phyloP scores from a whole-genome alignment of 2,329 filamentous ascomycete species.

The Nothophaeocryptopus gaeumannii region DNA sequence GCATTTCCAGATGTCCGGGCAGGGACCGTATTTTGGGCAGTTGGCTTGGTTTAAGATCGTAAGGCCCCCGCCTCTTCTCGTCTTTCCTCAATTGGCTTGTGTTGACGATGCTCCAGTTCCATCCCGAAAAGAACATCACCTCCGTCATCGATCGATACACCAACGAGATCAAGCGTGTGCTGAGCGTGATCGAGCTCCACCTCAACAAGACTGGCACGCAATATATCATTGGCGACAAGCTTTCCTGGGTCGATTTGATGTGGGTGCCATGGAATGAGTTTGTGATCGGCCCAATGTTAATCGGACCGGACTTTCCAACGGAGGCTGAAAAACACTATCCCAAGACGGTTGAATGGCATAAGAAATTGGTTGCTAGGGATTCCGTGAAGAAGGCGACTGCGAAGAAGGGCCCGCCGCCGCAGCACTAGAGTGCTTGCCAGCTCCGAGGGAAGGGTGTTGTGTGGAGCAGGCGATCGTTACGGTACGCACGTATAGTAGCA shows the following conservation, averaged over 20 bases:
- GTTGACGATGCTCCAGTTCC: conserved; percentile 25
- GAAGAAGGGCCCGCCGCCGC: background rate
- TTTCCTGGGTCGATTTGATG: conserved; percentile 41
- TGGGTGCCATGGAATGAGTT: conserved; percentile 1
- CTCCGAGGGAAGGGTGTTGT: no score
- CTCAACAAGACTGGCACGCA: conserved; percentile 34
- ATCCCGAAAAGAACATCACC: conserved; percentile 40
- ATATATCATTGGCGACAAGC: conserved; percentile 46
- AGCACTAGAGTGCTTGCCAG: no score
- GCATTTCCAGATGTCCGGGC: conserved; percentile 34
- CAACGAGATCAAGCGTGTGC: conserved; percentile 46
- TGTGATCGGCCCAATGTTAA: no score
- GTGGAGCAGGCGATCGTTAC: no score
- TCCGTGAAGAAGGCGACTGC: conserved; percentile 2
- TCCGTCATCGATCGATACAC: conserved; percentile 47
- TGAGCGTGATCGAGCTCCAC: conserved; percentile 43
- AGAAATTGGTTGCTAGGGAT: conserved; percentile 2
- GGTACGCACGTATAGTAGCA: no score
- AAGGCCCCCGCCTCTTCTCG: background rate
- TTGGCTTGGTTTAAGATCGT: conserved; percentile 40
- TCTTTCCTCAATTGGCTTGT: background rate
- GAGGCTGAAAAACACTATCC: conserved; percentile 8
- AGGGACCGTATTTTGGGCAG: conserved; percentile 45
- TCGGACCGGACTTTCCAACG: background rate
- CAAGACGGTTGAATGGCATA: conserved; percentile 9